These are phyloP conservation scores for Fusarium humuli DNA, from an alignment of 2,329 filamentous ascomycete species.

Conservation along the genomic window DNA sequence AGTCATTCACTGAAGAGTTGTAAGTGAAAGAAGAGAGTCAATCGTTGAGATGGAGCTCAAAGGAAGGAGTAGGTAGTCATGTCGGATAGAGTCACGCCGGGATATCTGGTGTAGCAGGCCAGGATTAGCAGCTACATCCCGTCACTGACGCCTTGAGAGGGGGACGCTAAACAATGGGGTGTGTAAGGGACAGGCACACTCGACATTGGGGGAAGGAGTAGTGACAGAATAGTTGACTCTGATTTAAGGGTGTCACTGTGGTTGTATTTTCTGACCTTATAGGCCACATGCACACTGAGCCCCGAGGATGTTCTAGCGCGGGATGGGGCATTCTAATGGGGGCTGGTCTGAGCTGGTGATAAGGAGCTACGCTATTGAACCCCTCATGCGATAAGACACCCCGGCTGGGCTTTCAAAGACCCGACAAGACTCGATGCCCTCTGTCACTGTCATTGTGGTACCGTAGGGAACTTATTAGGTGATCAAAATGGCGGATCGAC, in stretches of 20 bases:
- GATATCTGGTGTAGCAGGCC: slow-evolving; percentile 31
- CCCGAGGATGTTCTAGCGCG: slow-evolving; percentile 12
- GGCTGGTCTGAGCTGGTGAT: background rate
- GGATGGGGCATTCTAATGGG: slow-evolving; percentile 5
- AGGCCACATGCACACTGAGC: slow-evolving; percentile 11
- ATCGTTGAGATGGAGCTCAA: slow-evolving; percentile 23
- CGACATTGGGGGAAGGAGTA: slow-evolving; percentile 1
- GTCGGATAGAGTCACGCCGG: slow-evolving; percentile 25
- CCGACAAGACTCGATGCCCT: background rate
- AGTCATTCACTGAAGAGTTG: slow-evolving; percentile 42
- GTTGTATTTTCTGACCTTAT: background rate
- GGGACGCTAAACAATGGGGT: slow-evolving; percentile 23
- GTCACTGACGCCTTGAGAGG: slow-evolving; percentile 22
- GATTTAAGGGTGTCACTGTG: background rate
- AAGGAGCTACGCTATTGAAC: slow-evolving; percentile 6
- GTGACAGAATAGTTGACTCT: background rate
- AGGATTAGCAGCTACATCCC: slow-evolving; percentile 6
- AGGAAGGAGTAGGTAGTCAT: slow-evolving; percentile 29
- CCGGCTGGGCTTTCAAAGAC: background rate
- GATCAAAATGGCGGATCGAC: slow-evolving; percentile 8
- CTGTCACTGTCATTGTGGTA: background rate
- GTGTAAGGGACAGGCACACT: slow-evolving; percentile 3
- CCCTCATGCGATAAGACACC: slow-evolving; percentile 11
- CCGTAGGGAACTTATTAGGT: background rate
- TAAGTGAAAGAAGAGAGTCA: slow-evolving; percentile 38